Conservation (phyloP, 805 yeast genomes). For the Kodamaea neixiangensis region DNA sequence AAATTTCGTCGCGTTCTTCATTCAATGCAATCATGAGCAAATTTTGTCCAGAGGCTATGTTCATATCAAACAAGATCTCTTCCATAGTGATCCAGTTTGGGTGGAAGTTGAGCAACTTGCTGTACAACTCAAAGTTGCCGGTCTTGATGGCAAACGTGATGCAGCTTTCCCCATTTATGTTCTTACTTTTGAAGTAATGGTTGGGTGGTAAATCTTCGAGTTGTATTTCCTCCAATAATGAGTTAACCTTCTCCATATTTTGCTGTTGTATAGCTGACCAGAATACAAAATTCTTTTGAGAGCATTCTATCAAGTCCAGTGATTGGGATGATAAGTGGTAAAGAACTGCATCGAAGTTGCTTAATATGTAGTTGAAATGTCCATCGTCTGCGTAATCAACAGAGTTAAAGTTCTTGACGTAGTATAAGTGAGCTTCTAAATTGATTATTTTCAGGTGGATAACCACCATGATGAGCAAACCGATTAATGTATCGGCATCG, state of each 20-base stretch:
- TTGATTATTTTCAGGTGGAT: constrained; percentile 59
- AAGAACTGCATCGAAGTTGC: constrained; percentile 82
- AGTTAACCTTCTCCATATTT: constrained; percentile 21
- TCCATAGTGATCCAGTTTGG: constrained; percentile 59
- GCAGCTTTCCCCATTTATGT: constrained; percentile 66
- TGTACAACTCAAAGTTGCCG: constrained; percentile 46
- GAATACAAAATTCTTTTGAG: constrained; percentile 50
- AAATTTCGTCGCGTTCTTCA: constrained; percentile 48
- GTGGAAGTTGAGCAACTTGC: constrained; percentile 45
- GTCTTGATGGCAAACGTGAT: constrained; percentile 61
- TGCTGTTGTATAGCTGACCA: constrained; percentile 51
- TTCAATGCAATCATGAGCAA: constrained; percentile 65
- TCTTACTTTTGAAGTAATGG: constrained; percentile 22
- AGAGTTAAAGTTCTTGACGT: constrained; percentile 61
- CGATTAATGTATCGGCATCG: constrained; percentile 82
- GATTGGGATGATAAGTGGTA: constrained; percentile 52
- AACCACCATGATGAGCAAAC: constrained; percentile 70
- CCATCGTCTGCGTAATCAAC: constrained; percentile 47
- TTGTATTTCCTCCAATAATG: constrained; percentile 4
- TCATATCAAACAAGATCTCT: constrained; percentile 65
- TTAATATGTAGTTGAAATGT: constrained; percentile 69
- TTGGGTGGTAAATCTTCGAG: constrained; percentile 26
- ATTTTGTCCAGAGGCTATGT: constrained; percentile 51
- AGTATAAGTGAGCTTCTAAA: constrained; percentile 63
- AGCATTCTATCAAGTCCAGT: constrained; percentile 38